Base-by-base conservation (phyloP, 179 eudicot genomes). In the Silene vulgaris region DNA sequence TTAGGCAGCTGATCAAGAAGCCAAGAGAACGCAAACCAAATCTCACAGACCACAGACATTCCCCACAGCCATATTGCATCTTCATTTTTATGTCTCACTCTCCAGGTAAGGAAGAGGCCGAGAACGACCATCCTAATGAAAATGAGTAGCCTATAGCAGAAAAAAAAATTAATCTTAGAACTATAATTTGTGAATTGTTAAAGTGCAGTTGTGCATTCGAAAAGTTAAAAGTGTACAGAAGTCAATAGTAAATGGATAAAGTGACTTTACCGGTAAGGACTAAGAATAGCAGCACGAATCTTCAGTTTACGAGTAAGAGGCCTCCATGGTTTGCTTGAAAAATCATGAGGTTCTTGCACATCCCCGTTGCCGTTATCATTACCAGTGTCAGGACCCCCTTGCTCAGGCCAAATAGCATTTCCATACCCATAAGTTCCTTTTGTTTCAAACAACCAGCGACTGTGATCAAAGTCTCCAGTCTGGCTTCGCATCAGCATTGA, bases 21-120 rank as follows among this genome's bases (percentile, higher is more conserved):
- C 97, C 97, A 92, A 57, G 97, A 92, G 79, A 92, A 90, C 32
- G 96, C 93, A 84, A 92, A 92, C 97, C 97, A 92, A 71, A 92
- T 71, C 81, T 92, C 97, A 72, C 97, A 92, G 66, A 92, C 92
- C 43, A 92, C 87, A 17, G 97, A 90, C 96, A 92, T 90, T 20
- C 92, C 93, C 97, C 97, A 92, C 30, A 92, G 80, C 97, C 97
- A 92, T 72, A 89, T 73, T 30, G 97, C 97, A 70, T 92, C 96
- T 59, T 83, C 88, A 82, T 92, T 92, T 72, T 87, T 87, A 75
- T 92, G 90, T 54, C 69, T 78, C 77, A 92, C 78, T 75, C 97
- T 81, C 97, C 97, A 92, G 59, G 84, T 78, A 74, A 92, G 85
- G 85, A 92, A 92, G 32, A 92, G 75, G 30, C 86, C 91, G 32